Percentiles rank a stretch among this genome's conserved stretches.
These are phyloP conservation scores for Persicaria tinctoria DNA, from an alignment of 148 eudicot species.

Conservation along the genomic window DNA sequence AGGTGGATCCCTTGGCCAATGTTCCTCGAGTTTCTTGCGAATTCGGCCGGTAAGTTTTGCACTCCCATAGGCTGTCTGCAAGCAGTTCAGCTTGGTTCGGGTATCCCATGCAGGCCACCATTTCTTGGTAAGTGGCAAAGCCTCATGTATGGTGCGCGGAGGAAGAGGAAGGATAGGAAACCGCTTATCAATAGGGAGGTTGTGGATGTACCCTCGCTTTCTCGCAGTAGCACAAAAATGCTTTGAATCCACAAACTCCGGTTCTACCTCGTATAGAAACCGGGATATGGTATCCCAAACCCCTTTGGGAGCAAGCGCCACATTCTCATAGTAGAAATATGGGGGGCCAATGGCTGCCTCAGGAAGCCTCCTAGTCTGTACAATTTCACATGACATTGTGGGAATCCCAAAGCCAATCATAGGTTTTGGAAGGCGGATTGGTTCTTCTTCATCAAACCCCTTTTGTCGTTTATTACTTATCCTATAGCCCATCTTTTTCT, in stretches of 20 bases:
- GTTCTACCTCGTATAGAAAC: slow-evolving; percentile 66
- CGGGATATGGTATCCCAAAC: slow-evolving; percentile 82
- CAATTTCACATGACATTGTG: slow-evolving; percentile 15
- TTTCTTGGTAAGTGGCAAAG: slow-evolving; percentile 55
- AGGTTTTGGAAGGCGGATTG: slow-evolving; percentile 70
- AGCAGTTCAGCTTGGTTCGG: slow-evolving; percentile 62
- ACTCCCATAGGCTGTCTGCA: slow-evolving; percentile 69
- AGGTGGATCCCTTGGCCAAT: slow-evolving; percentile 45
- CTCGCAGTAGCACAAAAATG: slow-evolving; percentile 73
- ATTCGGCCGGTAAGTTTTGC: slow-evolving; percentile 61
- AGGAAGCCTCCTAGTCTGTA: slow-evolving; percentile 39
- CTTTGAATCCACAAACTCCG: slow-evolving; percentile 88
- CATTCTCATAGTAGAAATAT: slow-evolving; percentile 82
- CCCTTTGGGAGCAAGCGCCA: slow-evolving; percentile 89
- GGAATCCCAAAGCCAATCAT: slow-evolving; percentile 94
- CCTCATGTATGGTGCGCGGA: slow-evolving; percentile 63
- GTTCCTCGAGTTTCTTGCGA: slow-evolving; percentile 53
- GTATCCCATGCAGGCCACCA: slow-evolving; percentile 95
- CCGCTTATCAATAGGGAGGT: slow-evolving; percentile 58
- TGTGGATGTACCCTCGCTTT: slow-evolving; percentile 83
- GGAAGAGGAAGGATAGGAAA: slow-evolving; percentile 69
- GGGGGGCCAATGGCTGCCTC: slow-evolving; percentile 68
- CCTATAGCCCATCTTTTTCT: slow-evolving; percentile 36
- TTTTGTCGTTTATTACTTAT: slow-evolving; percentile 31
- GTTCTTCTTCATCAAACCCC: slow-evolving; percentile 36